Evolutionary conservation across 75 land plant species (phyloP), one percentile per base, ranked within the genome.

Genomic region (Sequoiadendron giganteum): DNA sequence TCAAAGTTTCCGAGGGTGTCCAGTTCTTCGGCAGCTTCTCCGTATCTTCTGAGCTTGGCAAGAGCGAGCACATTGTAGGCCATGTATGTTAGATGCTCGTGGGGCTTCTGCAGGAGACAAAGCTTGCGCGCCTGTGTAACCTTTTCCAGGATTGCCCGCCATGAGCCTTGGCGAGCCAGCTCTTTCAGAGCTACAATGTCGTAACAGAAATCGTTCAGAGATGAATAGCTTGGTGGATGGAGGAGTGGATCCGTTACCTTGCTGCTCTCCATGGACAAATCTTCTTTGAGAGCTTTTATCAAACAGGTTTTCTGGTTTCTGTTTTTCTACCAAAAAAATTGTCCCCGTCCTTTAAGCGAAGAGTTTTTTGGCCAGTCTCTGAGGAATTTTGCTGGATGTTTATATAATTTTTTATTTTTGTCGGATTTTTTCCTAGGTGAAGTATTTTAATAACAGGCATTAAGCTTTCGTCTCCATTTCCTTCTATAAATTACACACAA

Each of bases 91-190:
- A 98, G 92, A 89, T 94, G 95, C 45, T 94, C 91, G 84, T 95
- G 95, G 49, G 99, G 99, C 36, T 56, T 52, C 58, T 70, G 56
- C 87, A 92, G 92, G 79, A 92, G 92, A 68, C 92, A 89, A 38
- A 88, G 93, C 87, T 88, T 85, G 73, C 93, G 93, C 86, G 94
- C 91, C 56, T 88, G 93, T 43, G 92, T 70, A 83, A 96, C 90
- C 52, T 90, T 91, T 88, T 96, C 98, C 89, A 95, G 88, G 76
- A 98, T 75, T 16, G 96, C 65, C 30, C 98, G 93, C 97, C 97
- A 98, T 19, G 97, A 92, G 86, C 99, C 99, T 80, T 94, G 95
- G 76, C 90, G 54, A 45, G 95, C 95, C 76, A 95, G 93, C 76
- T 93, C 94, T 6, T 90, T 93, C 52, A 95, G 92, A 49, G 87